Conservation (phyloP, 257 asterid genomes). For the Sherardia arvensis region DNA sequence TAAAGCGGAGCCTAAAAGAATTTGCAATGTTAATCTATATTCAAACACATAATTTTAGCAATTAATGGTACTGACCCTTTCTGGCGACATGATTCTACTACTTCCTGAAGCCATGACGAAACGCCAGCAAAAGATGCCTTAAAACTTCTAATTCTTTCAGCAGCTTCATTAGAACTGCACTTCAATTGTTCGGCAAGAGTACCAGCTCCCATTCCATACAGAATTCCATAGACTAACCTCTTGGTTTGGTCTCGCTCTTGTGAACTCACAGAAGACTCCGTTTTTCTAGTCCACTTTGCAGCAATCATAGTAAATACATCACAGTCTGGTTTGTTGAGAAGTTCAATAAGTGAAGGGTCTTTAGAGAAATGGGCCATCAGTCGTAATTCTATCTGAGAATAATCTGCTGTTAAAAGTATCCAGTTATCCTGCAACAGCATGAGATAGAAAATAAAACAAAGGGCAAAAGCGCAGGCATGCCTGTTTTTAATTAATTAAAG, state of each 20-base stretch:
- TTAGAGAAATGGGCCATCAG: constrained; percentile 96
- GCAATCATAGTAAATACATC: constrained; percentile 90
- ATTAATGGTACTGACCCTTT: constrained; percentile 60
- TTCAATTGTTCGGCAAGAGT: constrained; percentile 74
- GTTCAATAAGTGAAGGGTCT: constrained; percentile 60
- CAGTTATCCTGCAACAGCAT: constrained; percentile 70
- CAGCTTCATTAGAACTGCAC: constrained; percentile 72
- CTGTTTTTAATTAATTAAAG: constrained; percentile 13
- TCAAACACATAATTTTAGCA: neutral
- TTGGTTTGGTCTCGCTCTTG: constrained; percentile 87
- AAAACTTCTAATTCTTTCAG: constrained; percentile 66
- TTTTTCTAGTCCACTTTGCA: constrained; percentile 77
- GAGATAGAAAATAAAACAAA: constrained; percentile 11
- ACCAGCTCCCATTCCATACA: constrained; percentile 85
- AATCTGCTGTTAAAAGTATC: constrained; percentile 86
- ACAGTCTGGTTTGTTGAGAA: constrained; percentile 51
- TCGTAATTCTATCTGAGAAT: constrained; percentile 93
- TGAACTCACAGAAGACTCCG: constrained; percentile 51
- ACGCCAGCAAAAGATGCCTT: constrained; percentile 82
- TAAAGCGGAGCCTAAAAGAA: neutral
- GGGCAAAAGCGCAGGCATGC: constrained; percentile 1
- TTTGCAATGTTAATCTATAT: neutral
- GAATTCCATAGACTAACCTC: constrained; percentile 81
- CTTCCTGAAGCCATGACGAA: constrained; percentile 90
- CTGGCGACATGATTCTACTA: constrained; percentile 59